Percentiles rank a stretch among this genome's conserved stretches.
These are phyloP conservation scores for Eucalyptus sp. DNA, from an alignment of 345 rosid genomes.

Conservation along the genomic window DNA sequence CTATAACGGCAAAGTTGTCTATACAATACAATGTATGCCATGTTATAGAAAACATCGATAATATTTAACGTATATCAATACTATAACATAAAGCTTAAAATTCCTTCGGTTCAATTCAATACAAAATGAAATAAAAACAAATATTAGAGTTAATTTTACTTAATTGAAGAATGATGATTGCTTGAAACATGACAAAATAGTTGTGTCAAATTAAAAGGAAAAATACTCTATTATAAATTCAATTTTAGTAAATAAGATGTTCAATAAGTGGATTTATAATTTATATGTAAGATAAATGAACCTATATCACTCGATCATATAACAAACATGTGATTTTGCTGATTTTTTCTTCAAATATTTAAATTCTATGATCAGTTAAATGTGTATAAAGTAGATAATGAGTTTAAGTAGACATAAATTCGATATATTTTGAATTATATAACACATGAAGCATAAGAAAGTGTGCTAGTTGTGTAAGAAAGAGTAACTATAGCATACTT, in stretches of 20 bases:
- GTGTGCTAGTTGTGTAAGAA: not conserved
- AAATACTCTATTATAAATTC: not conserved
- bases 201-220: not conserved
- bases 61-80: not conserved
- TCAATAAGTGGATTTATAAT: too few species aligned
- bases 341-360: too few species aligned
- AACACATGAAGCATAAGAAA: not conserved
- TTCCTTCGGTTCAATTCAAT: not conserved
- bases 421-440: not conserved
- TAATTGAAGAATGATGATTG: too few species aligned
- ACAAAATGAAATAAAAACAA: not conserved
- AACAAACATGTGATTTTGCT: too few species aligned
- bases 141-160: not conserved
- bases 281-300: too few species aligned
- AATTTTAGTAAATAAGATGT: too few species aligned
- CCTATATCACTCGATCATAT: too few species aligned
- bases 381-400: not conserved
- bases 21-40: not conserved
- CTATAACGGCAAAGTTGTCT: not conserved
- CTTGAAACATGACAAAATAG: not conserved
- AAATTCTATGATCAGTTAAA: not conserved
- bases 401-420: not conserved
- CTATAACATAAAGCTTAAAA: not conserved
- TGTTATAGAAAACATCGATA: not conserved
- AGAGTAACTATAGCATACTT: too few species aligned